phyloP scores from a whole-genome alignment of 2,329 filamentous ascomycete species.

The Bertia moriformis region DNA sequence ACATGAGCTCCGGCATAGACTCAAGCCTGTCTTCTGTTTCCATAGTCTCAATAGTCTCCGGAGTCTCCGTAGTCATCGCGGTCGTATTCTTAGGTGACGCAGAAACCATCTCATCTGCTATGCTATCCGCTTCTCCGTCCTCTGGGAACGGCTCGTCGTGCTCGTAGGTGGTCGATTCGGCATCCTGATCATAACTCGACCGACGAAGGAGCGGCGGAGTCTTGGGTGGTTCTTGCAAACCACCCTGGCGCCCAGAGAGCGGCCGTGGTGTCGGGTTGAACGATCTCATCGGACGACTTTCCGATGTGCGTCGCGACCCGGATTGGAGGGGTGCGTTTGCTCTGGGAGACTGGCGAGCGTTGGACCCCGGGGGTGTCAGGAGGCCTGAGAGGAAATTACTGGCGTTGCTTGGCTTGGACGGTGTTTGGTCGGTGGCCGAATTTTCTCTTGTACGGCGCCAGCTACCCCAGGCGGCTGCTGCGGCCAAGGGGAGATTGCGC shows the following conservation, averaged over 20 bases:
- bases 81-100: too few relatives aligned
- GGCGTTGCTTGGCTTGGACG: background rate
- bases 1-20: too few relatives aligned
- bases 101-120: background rate
- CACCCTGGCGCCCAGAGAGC: background rate
- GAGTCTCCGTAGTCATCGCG: too few relatives aligned
- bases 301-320: background rate
- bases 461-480: constrained; percentile 84
- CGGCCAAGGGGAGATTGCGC: constrained; percentile 64
- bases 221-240: background rate
- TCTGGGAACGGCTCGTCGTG: background rate
- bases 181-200: background rate
- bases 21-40: too few relatives aligned
- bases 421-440: background rate
- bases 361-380: background rate
- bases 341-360: background rate
- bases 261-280: background rate
- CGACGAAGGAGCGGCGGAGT: background rate
- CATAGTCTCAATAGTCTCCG: too few relatives aligned
- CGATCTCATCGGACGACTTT: background rate
- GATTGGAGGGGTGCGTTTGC: background rate
- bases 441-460: constrained; percentile 62
- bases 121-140: background rate
- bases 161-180: background rate
- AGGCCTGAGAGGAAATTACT: background rate